Base-by-base conservation (phyloP, 352 stramenopile species). In the Globisporangium camurandrum region DNA sequence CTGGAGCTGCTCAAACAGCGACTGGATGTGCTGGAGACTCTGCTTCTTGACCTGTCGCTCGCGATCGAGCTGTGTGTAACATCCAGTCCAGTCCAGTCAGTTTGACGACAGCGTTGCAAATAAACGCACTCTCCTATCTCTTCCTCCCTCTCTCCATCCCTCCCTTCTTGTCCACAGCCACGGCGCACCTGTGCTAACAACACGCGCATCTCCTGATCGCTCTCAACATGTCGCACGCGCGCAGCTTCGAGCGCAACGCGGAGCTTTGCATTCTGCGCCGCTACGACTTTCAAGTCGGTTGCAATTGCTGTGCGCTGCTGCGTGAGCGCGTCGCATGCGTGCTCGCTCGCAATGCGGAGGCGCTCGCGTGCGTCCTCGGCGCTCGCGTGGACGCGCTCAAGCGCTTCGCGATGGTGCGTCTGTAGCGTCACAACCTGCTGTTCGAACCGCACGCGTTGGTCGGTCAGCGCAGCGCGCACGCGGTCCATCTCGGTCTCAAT, bases 1-100 rank as follows among this genome's bases (percentile, higher is more conserved):
- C 49, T 87, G 75, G 44, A 89, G 51, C 51, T 87, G 71, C 27
- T 88, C 75, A 44, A 89, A 89, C 14, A 89, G 59, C 33, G 72
- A 78, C 56, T 86, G 84, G 62, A 88, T 86, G 28, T 88, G 74
- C 22, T 66, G 64, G n/a, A 86, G 51, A 27, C 73, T 81, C 23
- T 86, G 59, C 40, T 86, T 81, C 62, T 88, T 86, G 3, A 73
- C 36, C 47, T 86, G 70, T 2, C 77, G 70, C 42, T 88, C 77
- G 17, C 64, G 74, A 51, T 88, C 75, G 51, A 88, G 75, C 66
- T 86, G 55, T 14, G 11, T 17, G n/a, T 30, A 49, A 3, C 28
- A 47, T 17, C 4, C 27, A 49, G 12, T 17, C 34, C 24, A 4
- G 41, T 19, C n/a, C n/a, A n/a, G n/a, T n/a, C n/a, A n/a, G n/a